Conservation (phyloP, 2,329 filamentous ascomycete species). For the Aspergillus brasiliensis region DNA sequence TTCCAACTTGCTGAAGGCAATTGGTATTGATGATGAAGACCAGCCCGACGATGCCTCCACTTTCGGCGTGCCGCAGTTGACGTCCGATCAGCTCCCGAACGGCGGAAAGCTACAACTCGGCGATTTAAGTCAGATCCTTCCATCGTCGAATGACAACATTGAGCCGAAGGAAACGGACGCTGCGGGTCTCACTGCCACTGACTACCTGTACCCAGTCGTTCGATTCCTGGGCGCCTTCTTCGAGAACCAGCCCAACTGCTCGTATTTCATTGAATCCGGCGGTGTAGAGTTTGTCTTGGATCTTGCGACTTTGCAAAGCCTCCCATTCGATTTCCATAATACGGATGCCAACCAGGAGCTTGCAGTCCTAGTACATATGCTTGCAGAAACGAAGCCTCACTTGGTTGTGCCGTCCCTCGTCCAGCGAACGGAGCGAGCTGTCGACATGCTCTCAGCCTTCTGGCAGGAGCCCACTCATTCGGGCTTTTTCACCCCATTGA, state of each 20-base stretch:
- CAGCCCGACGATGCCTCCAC: conserved; percentile 25
- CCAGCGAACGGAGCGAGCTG: conserved; percentile 68
- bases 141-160: conserved; percentile 25
- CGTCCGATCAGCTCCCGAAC: conserved; percentile 37
- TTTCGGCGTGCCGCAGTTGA: conserved; percentile 32
- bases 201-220: conserved; percentile 74
- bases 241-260: conserved; percentile 71
- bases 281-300: conserved; percentile 84
- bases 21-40: conserved; percentile 33
- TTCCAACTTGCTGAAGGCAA: conserved; percentile 36
- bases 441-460: conserved; percentile 70
- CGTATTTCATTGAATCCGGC: conserved; percentile 73
- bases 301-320: conserved; percentile 76
- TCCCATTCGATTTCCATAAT: conserved; percentile 73
- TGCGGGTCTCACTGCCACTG: conserved; percentile 58
- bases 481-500: conserved; percentile 72
- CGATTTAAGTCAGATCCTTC: conserved; percentile 30
- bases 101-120: conserved; percentile 38
- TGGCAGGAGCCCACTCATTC: conserved; percentile 50
- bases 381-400: conserved; percentile 79
- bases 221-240: conserved; percentile 80
- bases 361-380: conserved; percentile 70
- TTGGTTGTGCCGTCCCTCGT: conserved; percentile 80
- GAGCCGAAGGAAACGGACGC: conserved; percentile 54
- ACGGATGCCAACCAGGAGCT: conserved; percentile 69